phyloP scores from a whole-genome alignment of 2,329 filamentous ascomycete species.

The Paraconiothyrium brasiliense region DNA sequence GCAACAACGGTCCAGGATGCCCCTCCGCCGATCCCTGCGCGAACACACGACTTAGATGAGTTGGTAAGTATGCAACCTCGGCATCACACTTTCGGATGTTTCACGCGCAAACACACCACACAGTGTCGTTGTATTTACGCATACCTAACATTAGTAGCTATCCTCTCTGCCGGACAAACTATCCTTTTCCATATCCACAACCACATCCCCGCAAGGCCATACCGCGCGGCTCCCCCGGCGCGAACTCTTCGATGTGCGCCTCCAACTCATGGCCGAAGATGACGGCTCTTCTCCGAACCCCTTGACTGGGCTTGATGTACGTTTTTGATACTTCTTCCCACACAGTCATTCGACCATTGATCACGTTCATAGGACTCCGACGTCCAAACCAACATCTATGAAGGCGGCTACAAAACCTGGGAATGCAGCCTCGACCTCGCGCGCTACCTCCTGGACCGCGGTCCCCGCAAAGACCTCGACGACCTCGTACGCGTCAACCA shows the following conservation, averaged over 20 bases:
- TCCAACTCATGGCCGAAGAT: slow-evolving; percentile 80
- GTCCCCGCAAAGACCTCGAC: slow-evolving; percentile 59
- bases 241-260: slow-evolving; percentile 81
- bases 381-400: slow-evolving; percentile 82
- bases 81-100: background rate
- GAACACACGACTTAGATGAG: slow-evolving; percentile 56
- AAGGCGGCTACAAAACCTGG: slow-evolving; percentile 91
- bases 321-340: background rate
- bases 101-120: background rate
- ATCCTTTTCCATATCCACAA: slow-evolving; percentile 70
- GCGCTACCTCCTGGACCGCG: slow-evolving; percentile 65
- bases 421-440: slow-evolving; percentile 85
- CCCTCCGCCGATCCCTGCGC: slow-evolving; percentile 48
- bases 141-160: slow-evolving; percentile 52
- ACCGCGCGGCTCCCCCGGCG: slow-evolving; percentile 71
- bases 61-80: slow-evolving; percentile 51
- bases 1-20: slow-evolving; percentile 24
- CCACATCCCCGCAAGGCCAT: slow-evolving; percentile 67
- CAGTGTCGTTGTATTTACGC: background rate
- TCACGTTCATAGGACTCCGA: slow-evolving; percentile 63
- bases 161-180: slow-evolving; percentile 75
- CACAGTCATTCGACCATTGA: too few species aligned
- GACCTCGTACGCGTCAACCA: slow-evolving; percentile 60
- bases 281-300: slow-evolving; percentile 48
- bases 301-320: slow-evolving; percentile 41